Evolutionary conservation across 2,329 filamentous ascomycete species (phyloP), one percentile per base, ranked within the genome.

Genomic region (Arthrobotrys pseudoclavata): DNA sequence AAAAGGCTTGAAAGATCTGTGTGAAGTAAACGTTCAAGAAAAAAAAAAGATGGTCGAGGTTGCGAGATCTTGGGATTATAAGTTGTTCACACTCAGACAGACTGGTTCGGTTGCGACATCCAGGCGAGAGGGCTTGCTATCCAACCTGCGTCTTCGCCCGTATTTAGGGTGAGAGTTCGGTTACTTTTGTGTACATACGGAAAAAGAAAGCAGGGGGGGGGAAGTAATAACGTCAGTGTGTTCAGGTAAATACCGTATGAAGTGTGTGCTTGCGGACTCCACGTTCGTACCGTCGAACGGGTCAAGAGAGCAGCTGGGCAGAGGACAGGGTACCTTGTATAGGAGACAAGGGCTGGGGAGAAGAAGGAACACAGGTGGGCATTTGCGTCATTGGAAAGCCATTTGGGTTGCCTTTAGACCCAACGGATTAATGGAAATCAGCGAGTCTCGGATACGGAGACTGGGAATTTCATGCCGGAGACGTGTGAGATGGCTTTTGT

Each of bases 171-270:
- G 66, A 68, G 67, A 37, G 61, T 50, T 47, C 34, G 68, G 29
- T 67, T 22, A 71, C 71, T 69, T 40, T 53, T 24, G 66, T 48
- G 57, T 55, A 66, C 50, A 55, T 10, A 47, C 63, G n/a, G 68
- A 63, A 31, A 53, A 57, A 69, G 48, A 64, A 52, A 48, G 42
- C 40, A 60, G 40, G 24, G 37, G 18, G 20, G 29, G 34, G 48
- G 62, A 67, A 60, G 67, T 52, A 68, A 77, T 77, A 77, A 77
- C 74, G 74, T 77, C 74, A 77, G 67, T 69, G 74, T 77, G 62
- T 53, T 34, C 57, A 62, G 57, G 60, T 13, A 74, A 55, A 66
- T 66, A 71, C 74, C 74, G 61, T 67, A 77, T 77, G 74, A 68
- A 71, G 74, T 68, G 61, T 67, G 67, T 71, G 72, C 67, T 77